Conservation (phyloP, 768 basidiomycete species). For the Russula ochroleuca region DNA sequence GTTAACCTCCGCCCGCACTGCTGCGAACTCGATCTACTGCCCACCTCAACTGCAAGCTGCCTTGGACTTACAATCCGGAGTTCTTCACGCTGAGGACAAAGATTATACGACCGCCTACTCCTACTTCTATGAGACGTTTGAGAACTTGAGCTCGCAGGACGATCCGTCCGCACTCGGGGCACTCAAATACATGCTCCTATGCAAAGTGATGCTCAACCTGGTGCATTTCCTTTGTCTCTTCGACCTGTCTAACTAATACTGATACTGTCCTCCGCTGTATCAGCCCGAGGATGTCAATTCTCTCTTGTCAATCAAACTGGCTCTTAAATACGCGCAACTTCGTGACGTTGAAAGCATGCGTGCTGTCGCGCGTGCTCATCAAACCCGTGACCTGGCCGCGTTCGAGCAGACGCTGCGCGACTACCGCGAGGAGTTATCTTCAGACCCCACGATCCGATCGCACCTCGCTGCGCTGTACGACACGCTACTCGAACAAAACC, state of each 20-base stretch:
- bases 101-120: slow-evolving; percentile 97
- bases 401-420: slow-evolving; percentile 86
- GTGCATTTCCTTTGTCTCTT: slow-evolving; percentile 44
- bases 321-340: slow-evolving; percentile 79
- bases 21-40: slow-evolving; percentile 95
- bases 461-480: slow-evolving; percentile 94
- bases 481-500: slow-evolving; percentile 92
- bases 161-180: slow-evolving; percentile 64
- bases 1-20: slow-evolving; percentile 85
- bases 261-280: neutral
- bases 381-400: slow-evolving; percentile 81
- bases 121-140: slow-evolving; percentile 97
- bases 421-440: slow-evolving; percentile 87
- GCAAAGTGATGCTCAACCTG: slow-evolving; percentile 96
- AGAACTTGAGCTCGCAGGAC: slow-evolving; percentile 77
- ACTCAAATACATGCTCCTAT: slow-evolving; percentile 96
- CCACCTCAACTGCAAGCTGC: slow-evolving; percentile 60
- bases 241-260: neutral
- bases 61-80: slow-evolving; percentile 66
- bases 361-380: slow-evolving; percentile 89
- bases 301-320: slow-evolving; percentile 81
- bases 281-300: slow-evolving; percentile 93
- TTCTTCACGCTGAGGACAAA: slow-evolving; percentile 94
- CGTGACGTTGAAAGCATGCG: slow-evolving; percentile 95
- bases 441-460: slow-evolving; percentile 92